These are phyloP conservation scores for Nepenthes alata DNA, from an alignment of 179 eudicot species.

Conservation along the genomic window DNA sequence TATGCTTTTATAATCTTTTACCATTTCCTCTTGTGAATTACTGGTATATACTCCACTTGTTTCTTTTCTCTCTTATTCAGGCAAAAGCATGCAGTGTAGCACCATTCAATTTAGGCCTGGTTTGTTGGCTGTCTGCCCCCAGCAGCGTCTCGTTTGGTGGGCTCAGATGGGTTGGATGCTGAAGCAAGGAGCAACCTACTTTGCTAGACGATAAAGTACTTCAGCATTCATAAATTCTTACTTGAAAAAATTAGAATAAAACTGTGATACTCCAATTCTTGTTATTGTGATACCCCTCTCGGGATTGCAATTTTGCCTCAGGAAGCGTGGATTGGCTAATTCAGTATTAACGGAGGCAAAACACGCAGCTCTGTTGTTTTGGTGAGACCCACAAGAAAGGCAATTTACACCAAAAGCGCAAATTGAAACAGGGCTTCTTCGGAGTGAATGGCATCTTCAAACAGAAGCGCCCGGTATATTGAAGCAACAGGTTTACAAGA, in stretches of 20 bases:
- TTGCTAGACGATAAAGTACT: too few relatives aligned
- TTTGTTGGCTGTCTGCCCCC: too few relatives aligned
- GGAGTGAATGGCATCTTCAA: background rate
- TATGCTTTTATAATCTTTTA: too few relatives aligned
- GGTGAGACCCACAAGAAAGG: background rate
- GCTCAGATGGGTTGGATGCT: too few relatives aligned
- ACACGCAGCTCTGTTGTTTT: background rate
- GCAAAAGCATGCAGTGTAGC: background rate
- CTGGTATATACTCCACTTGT: background rate
- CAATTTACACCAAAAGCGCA: background rate
- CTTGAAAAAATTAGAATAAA: background rate
- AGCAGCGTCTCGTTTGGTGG: too few relatives aligned
- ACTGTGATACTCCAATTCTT: background rate
- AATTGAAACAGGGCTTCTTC: background rate
- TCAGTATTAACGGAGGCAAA: conserved; percentile 25
- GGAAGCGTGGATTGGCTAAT: conserved; percentile 91
- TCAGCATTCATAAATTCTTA: too few relatives aligned
- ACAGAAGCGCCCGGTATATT: too few relatives aligned
- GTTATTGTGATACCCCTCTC: conserved; percentile 3
- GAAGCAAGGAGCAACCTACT: too few relatives aligned
- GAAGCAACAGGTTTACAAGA: too few relatives aligned
- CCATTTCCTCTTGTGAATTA: background rate
- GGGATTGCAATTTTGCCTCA: conserved; percentile 51
- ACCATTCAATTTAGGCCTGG: too few relatives aligned
- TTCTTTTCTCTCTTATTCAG: background rate